These are phyloP conservation scores for Pholiota adiposa DNA, from an alignment of 1,284 basidiomycete genomes.

Conservation along the genomic window DNA sequence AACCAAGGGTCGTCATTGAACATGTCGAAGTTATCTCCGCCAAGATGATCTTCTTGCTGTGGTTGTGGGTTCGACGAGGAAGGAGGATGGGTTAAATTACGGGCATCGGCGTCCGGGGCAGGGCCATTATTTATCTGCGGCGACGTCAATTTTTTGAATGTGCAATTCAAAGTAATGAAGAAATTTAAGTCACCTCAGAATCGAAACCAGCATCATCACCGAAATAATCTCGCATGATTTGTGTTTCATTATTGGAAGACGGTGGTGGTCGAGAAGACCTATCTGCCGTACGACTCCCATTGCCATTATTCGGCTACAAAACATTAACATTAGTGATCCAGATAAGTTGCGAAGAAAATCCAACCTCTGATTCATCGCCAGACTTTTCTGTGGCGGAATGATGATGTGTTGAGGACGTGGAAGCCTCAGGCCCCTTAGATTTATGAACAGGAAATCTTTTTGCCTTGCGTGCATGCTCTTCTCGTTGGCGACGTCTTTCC, in stretches of 20 bases:
- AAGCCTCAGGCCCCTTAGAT: background rate
- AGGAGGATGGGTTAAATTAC: background rate
- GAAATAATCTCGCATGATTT: slow-evolving; percentile 1
- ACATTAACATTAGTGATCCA: background rate
- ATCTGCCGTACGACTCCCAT: background rate
- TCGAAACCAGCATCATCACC: background rate
- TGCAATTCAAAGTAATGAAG: background rate
- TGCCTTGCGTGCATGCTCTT: slow-evolving; percentile 11
- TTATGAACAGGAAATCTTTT: slow-evolving; percentile 14
- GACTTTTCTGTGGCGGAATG: background rate
- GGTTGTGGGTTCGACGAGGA: background rate
- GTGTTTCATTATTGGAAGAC: background rate
- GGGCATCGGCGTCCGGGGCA: background rate
- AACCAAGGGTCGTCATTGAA: slow-evolving; percentile 1
- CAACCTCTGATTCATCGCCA: background rate
- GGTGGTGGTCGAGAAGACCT: slow-evolving; percentile 4
- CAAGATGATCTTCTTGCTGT: slow-evolving; percentile 11
- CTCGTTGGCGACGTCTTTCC: slow-evolving; percentile 24
- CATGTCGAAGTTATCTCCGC: slow-evolving; percentile 12
- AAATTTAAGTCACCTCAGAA: background rate
- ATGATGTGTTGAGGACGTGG: background rate
- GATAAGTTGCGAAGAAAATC: no score
- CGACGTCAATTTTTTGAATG: background rate
- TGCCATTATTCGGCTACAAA: background rate
- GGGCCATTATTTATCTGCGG: background rate